Evolutionary conservation across 108 stramenopile genomes (phyloP).

Genomic region (Skeletonema costatum): DNA sequence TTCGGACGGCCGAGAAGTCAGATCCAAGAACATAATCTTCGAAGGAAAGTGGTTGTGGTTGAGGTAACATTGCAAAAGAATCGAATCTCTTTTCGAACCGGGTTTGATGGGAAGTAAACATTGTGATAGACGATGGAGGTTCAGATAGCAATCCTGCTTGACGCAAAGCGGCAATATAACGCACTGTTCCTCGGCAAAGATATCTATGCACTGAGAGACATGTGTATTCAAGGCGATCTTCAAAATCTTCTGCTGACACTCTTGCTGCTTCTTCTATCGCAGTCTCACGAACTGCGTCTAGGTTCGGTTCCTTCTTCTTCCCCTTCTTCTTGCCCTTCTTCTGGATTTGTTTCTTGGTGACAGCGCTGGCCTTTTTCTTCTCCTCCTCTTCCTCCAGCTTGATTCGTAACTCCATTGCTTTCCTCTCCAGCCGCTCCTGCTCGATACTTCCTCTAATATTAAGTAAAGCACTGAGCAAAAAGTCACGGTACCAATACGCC

Average conservation of each 20-base stretch:
- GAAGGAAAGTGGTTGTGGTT: constrained; percentile 70
- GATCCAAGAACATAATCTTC: constrained; percentile 70
- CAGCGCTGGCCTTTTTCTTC: constrained; percentile 6
- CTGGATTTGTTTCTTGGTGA: constrained; percentile 17
- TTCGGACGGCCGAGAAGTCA: constrained; percentile 55
- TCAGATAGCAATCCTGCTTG: constrained; percentile 63
- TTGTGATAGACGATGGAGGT: constrained; percentile 26
- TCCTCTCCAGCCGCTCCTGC: constrained; percentile 27
- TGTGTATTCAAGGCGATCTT: constrained; percentile 64
- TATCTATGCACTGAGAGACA: constrained; percentile 52
- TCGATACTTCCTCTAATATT: constrained; percentile 54
- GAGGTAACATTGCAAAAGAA: constrained; percentile 57
- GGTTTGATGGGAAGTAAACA: constrained; percentile 63
- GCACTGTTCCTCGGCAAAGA: constrained; percentile 73
- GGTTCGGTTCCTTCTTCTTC: constrained; percentile 26
- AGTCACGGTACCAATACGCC: constrained; percentile 85
- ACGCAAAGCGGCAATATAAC: constrained; percentile 63
- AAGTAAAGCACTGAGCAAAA: constrained; percentile 64
- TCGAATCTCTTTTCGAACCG: constrained; percentile 78
- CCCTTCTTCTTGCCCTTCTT: constrained; percentile 33
- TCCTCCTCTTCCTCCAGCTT: constrained; percentile 30
- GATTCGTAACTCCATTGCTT: constrained; percentile 30
- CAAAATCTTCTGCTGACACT: constrained; percentile 52
- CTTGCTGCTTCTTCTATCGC: constrained; percentile 7
- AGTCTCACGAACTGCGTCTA: neutral